Percentiles rank a stretch among this genome's conserved stretches.
Evolutionary conservation across 768 basidiomycete species (phyloP).

Genomic region (Boletus eberwhitei): DNA sequence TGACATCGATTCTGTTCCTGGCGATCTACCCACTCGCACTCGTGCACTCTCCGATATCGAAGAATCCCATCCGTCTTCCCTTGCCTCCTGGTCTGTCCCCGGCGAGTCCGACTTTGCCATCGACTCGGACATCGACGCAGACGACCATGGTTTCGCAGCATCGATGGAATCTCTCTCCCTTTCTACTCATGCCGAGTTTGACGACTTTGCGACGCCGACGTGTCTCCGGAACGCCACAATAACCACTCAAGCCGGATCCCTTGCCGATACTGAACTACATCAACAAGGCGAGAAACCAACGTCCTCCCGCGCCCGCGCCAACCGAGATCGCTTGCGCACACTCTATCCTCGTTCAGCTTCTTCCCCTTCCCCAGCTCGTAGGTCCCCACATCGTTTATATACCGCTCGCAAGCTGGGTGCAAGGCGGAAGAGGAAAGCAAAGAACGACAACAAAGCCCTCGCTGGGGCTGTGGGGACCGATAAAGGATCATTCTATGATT

Average conservation of each 20-base stretch:
- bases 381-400: conserved; percentile 27
- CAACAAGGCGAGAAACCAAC: not conserved
- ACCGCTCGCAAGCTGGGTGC: conserved; percentile 10
- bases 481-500: conserved; percentile 40
- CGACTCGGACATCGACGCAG: conserved; percentile 26
- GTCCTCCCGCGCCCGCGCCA: conserved; percentile 19
- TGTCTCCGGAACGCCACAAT: not conserved
- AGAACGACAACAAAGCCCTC: conserved; percentile 10
- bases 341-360: conserved; percentile 42
- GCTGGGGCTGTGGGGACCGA: conserved; percentile 13
- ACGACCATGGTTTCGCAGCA: conserved; percentile 33
- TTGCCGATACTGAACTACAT: not conserved
- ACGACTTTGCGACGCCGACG: conserved; percentile 14
- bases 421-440: conserved; percentile 17
- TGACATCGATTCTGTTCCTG: conserved; percentile 24
- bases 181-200: conserved; percentile 23
- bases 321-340: conserved; percentile 29
- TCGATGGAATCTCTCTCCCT: conserved; percentile 36
- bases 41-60: conserved; percentile 26
- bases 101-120: conserved; percentile 31
- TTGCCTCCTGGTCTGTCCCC: conserved; percentile 39
- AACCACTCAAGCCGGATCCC: not conserved
- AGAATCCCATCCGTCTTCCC: conserved; percentile 27
- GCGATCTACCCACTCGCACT: conserved; percentile 4
- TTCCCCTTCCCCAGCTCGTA: conserved; percentile 53